Conservation (phyloP, 352 stramenopile genomes). For the Phytophthora tentaculata region DNA sequence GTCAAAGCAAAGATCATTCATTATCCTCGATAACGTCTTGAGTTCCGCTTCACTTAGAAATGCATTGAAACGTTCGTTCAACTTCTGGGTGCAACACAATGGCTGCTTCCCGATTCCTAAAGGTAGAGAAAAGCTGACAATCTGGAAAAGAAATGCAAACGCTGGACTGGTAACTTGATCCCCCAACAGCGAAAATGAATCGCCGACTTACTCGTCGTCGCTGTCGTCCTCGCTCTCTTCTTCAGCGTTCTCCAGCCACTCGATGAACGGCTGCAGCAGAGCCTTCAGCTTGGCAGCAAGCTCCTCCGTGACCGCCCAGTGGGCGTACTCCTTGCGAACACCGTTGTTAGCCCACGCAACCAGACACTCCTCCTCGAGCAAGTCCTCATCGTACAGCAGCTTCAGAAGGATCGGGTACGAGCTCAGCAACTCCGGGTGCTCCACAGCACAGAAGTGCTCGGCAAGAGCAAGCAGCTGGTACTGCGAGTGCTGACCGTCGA, state of each 20-base stretch:
- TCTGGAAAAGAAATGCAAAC: slow-evolving; percentile 25
- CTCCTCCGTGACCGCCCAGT: slow-evolving; percentile 91
- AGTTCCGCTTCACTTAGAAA: slow-evolving; percentile 1
- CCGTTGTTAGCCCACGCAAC: slow-evolving; percentile 89
- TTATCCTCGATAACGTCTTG: slow-evolving; percentile 6
- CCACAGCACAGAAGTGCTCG: slow-evolving; percentile 92
- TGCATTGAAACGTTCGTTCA: slow-evolving; percentile 4
- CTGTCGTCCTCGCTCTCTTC: slow-evolving; percentile 89
- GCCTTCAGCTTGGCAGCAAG: slow-evolving; percentile 84
- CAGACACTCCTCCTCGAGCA: slow-evolving; percentile 96
- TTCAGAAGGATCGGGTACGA: slow-evolving; percentile 96
- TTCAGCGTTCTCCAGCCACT: slow-evolving; percentile 97
- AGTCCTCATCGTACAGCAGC: slow-evolving; percentile 96
- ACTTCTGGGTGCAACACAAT: neutral
- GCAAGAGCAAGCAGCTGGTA: slow-evolving; percentile 93
- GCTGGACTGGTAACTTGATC: slow-evolving; percentile 10
- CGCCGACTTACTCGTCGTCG: slow-evolving; percentile 53
- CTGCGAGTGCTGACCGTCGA: slow-evolving; percentile 90
- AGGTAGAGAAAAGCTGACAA: neutral
- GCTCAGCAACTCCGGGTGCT: slow-evolving; percentile 75
- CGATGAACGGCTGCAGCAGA: slow-evolving; percentile 94
- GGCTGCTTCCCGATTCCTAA: neutral
- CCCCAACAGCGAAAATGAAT: slow-evolving; percentile 13
- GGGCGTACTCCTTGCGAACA: slow-evolving; percentile 80
- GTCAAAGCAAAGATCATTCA: slow-evolving; percentile 26